These are phyloP conservation scores for Holtermannia corniformis DNA, from an alignment of 768 basidiomycete genomes.

Conservation along the genomic window DNA sequence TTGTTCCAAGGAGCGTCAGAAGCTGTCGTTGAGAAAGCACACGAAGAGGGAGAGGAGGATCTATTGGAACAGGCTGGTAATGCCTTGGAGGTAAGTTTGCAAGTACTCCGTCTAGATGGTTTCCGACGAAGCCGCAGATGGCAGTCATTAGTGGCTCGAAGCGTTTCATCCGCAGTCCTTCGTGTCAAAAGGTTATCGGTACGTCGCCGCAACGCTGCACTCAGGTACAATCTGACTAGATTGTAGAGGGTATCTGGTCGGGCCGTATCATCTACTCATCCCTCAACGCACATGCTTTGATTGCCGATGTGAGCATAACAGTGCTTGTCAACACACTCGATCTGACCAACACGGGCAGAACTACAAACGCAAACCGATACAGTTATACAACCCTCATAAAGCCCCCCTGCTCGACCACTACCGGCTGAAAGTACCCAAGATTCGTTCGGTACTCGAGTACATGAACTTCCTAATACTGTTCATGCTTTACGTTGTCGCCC, in stretches of 20 bases:
- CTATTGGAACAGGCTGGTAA: conserved; percentile 59
- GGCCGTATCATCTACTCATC: conserved; percentile 73
- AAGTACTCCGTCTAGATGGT: neutral
- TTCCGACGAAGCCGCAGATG: conserved; percentile 24
- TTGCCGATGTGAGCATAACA: conserved; percentile 68
- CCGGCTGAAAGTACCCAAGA: conserved; percentile 88
- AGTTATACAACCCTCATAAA: conserved; percentile 88
- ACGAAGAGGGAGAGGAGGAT: conserved; percentile 38
- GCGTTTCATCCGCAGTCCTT: conserved; percentile 75
- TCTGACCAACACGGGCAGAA: conserved; percentile 49
- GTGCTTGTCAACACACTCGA: neutral
- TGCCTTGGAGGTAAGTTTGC: conserved; percentile 56
- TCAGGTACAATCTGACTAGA: conserved; percentile 52
- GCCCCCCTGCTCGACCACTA: conserved; percentile 94
- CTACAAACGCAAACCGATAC: conserved; percentile 82
- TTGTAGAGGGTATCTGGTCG: conserved; percentile 34
- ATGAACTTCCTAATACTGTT: conserved; percentile 79
- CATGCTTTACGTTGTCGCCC: conserved; percentile 67
- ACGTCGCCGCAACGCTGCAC: conserved; percentile 45
- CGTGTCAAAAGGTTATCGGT: conserved; percentile 84
- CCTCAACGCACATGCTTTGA: conserved; percentile 68
- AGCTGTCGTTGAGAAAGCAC: conserved; percentile 28
- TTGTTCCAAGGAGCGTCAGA: conserved; percentile 40
- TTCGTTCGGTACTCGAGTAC: conserved; percentile 84
- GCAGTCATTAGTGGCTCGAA: conserved; percentile 81